These are phyloP conservation scores for Medicago lupulina DNA, from an alignment of 306 rosid genomes.

Conservation along the genomic window DNA sequence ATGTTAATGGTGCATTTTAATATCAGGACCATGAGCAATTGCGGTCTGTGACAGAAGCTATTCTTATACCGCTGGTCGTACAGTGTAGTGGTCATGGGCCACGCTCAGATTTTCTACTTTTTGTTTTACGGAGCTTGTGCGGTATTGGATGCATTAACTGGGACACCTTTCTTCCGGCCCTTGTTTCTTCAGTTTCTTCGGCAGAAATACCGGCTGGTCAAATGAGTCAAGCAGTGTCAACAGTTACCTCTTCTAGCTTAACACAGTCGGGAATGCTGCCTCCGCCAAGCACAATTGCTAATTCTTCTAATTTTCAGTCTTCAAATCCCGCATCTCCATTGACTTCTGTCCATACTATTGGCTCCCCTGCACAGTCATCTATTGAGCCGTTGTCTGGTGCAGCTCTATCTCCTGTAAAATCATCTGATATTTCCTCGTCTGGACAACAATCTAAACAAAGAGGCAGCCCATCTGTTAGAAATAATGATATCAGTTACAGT, in stretches of 20 bases:
- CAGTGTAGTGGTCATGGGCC: slow-evolving; percentile 93
- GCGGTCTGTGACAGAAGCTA: slow-evolving; percentile 80
- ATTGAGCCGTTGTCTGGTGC: slow-evolving; percentile 69
- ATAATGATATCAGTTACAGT: slow-evolving; percentile 83
- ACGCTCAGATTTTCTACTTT: slow-evolving; percentile 88
- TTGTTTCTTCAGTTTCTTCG: slow-evolving; percentile 79
- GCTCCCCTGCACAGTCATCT: slow-evolving; percentile 81
- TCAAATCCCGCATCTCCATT: slow-evolving; percentile 93
- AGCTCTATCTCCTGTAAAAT: slow-evolving; percentile 79
- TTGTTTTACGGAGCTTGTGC: slow-evolving; percentile 76
- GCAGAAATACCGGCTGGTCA: slow-evolving; percentile 78
- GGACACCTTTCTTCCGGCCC: slow-evolving; percentile 87
- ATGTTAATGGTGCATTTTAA: slow-evolving; percentile 27
- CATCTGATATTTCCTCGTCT: slow-evolving; percentile 67
- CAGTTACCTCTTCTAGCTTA: slow-evolving; percentile 65
- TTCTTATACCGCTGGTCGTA: slow-evolving; percentile 79
- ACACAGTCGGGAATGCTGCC: slow-evolving; percentile 80
- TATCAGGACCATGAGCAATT: slow-evolving; percentile 94
- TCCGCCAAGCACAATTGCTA: slow-evolving; percentile 58
- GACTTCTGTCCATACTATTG: slow-evolving; percentile 80
- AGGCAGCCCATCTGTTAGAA: slow-evolving; percentile 64
- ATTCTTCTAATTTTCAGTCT: slow-evolving; percentile 75
- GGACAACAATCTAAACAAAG: slow-evolving; percentile 66
- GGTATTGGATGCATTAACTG: slow-evolving; percentile 83
- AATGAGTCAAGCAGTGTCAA: slow-evolving; percentile 64